Conservation (phyloP, 805 yeast species). For the Candida caryicola region DNA sequence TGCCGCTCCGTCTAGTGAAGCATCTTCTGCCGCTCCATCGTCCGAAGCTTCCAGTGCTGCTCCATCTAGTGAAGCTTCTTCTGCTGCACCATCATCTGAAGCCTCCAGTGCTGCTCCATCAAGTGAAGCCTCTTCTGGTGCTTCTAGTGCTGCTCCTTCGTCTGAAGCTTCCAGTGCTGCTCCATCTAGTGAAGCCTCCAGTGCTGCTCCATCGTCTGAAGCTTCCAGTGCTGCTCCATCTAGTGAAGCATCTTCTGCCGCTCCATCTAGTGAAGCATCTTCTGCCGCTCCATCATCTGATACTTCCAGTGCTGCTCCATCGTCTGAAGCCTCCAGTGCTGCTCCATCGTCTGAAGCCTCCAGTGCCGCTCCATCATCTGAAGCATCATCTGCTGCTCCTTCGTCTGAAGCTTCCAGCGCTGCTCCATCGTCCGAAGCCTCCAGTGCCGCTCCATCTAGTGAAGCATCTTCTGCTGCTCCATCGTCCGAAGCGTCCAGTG, state of each 20-base stretch:
- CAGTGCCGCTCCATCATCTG: too few relatives aligned
- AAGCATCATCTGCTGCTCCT: not conserved
- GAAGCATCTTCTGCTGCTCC: not conserved
- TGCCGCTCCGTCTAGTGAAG: not conserved
- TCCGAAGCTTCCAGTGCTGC: not conserved
- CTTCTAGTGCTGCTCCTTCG: too few relatives aligned
- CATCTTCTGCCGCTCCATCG: conserved; percentile 1
- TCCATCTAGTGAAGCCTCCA: not conserved
- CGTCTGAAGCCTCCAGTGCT: not conserved
- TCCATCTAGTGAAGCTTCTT: not conserved
- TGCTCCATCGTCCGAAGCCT: conserved; percentile 1
- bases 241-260: not conserved
- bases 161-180: conserved; percentile 3
- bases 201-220: not conserved
- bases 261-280: not conserved
- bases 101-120: too few relatives aligned
- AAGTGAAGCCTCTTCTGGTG: conserved; percentile 1
- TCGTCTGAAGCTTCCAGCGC: conserved; percentile 1
- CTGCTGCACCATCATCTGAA: too few relatives aligned
- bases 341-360: too few relatives aligned
- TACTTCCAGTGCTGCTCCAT: not conserved
- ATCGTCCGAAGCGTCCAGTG: not conserved
- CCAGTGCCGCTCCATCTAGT: not conserved
- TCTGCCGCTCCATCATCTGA: conserved; percentile 1
- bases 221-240: not conserved